Conservation (phyloP, 2,329 filamentous ascomycete species). For the Teratosphaeria epicoccoides region DNA sequence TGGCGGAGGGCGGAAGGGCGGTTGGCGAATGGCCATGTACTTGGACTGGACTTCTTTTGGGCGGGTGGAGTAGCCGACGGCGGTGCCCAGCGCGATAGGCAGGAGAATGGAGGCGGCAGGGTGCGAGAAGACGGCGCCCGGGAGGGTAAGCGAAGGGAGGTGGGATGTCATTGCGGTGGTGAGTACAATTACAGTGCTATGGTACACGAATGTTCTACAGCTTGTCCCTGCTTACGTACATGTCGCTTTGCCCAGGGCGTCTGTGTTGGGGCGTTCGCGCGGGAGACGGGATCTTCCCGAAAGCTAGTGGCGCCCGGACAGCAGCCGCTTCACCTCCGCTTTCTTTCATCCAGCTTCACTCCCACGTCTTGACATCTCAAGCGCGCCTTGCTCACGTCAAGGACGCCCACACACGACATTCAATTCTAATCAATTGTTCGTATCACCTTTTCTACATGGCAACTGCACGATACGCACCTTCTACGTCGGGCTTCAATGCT, state of each 20-base stretch:
- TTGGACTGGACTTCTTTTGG: conserved; percentile 50
- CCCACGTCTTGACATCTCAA: background rate
- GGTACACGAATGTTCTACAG: background rate
- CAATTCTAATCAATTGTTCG: background rate
- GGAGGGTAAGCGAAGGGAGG: conserved; percentile 67
- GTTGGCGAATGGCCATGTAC: conserved; percentile 58
- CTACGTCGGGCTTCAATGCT: conserved; percentile 1
- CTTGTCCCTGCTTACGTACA: background rate
- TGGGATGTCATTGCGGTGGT: conserved; percentile 63
- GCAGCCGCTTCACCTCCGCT: background rate
- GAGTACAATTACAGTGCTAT: background rate
- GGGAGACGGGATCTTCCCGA: too few relatives aligned
- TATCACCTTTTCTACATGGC: background rate
- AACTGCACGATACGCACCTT: background rate
- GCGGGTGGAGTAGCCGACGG: conserved; percentile 58
- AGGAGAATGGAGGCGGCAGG: conserved; percentile 65
- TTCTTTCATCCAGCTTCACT: background rate
- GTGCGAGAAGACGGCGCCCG: conserved; percentile 58
- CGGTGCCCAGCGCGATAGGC: conserved; percentile 61
- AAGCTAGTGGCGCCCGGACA: background rate
- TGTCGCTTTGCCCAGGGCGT: background rate
- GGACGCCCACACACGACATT: background rate
- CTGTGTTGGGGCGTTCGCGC: too few relatives aligned
- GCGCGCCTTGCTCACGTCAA: background rate
- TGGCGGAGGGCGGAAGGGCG: conserved; percentile 45